These are phyloP conservation scores for Arthrobotrys conoides DNA, from an alignment of 2,329 filamentous ascomycete species.

Conservation along the genomic window DNA sequence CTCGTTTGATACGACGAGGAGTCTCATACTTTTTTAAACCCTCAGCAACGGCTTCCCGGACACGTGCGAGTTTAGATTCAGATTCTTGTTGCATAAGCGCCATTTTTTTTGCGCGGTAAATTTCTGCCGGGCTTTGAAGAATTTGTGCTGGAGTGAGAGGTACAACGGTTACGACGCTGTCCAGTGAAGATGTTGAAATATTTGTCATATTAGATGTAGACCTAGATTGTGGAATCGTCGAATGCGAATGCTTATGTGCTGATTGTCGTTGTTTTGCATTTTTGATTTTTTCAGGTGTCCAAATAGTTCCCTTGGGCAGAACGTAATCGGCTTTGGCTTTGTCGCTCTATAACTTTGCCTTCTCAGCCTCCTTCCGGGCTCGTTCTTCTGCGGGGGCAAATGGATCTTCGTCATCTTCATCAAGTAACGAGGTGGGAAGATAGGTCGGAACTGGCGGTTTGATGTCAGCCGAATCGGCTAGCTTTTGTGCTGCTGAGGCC, in stretches of 20 bases:
- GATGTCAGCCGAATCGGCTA: not conserved
- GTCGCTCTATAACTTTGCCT: constrained; percentile 35
- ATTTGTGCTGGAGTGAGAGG: constrained; percentile 14
- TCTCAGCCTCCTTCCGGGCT: not conserved
- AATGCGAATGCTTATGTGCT: not conserved
- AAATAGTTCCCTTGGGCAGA: not conserved
- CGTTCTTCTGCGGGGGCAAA: not conserved
- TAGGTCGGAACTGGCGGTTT: not conserved
- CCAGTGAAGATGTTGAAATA: not conserved
- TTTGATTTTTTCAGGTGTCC: constrained; percentile 26
- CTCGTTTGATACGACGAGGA: not conserved
- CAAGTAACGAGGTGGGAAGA: not conserved
- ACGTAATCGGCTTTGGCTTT: constrained; percentile 10
- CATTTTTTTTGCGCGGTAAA: constrained; percentile 1
- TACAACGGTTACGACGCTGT: constrained; percentile 14
- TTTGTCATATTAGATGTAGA: not conserved
- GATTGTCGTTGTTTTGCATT: constrained; percentile 1
- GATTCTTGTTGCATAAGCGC: not conserved
- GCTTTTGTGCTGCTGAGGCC: not conserved
- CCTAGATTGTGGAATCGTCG: not conserved
- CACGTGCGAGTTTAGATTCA: not conserved
- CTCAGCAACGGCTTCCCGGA: not conserved
- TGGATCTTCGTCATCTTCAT: not conserved
- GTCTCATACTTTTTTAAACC: not conserved
- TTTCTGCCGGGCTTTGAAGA: not conserved